Percentiles rank a stretch among this genome's conserved stretches.
Conservation (phyloP, 2,329 filamentous ascomycete species). For the Akanthomyces uredinophilus region DNA sequence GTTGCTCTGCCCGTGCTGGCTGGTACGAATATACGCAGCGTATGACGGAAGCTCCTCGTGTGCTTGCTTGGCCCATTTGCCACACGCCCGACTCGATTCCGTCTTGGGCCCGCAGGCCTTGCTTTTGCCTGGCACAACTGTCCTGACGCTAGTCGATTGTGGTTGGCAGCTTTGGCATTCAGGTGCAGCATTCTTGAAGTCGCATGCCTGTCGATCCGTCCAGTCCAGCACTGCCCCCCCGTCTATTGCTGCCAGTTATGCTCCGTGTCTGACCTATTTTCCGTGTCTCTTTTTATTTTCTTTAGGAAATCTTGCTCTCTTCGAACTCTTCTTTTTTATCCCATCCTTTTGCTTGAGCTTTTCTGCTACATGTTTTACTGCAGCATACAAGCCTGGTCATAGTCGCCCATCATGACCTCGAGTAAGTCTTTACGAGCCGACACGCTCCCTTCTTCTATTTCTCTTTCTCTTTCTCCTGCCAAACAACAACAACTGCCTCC, state of each 20-base stretch:
- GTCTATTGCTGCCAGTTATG: neutral
- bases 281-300: neutral
- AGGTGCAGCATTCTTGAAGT: slow-evolving; percentile 6
- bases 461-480: slow-evolving; percentile 31
- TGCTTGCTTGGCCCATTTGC: slow-evolving; percentile 10
- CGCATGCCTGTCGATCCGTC: slow-evolving; percentile 11
- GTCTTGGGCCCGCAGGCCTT: neutral
- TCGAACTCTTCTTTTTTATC: neutral
- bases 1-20: neutral
- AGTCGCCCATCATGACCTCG: slow-evolving; percentile 39
- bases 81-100: neutral
- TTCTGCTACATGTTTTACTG: slow-evolving; percentile 13
- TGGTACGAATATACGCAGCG: neutral
- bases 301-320: neutral
- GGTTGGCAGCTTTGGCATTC: neutral
- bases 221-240: slow-evolving; percentile 8
- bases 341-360: slow-evolving; percentile 10
- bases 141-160: neutral
- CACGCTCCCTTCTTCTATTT: slow-evolving; percentile 28
- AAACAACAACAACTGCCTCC: slow-evolving; percentile 18
- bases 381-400: slow-evolving; percentile 26
- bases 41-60: slow-evolving; percentile 3
- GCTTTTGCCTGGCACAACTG: neutral
- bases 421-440: slow-evolving; percentile 40
- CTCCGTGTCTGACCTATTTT: slow-evolving; percentile 10